phyloP scores from a whole-genome alignment of 2,329 filamentous ascomycete genomes.

The Colletotrichum neosansevieriae region DNA sequence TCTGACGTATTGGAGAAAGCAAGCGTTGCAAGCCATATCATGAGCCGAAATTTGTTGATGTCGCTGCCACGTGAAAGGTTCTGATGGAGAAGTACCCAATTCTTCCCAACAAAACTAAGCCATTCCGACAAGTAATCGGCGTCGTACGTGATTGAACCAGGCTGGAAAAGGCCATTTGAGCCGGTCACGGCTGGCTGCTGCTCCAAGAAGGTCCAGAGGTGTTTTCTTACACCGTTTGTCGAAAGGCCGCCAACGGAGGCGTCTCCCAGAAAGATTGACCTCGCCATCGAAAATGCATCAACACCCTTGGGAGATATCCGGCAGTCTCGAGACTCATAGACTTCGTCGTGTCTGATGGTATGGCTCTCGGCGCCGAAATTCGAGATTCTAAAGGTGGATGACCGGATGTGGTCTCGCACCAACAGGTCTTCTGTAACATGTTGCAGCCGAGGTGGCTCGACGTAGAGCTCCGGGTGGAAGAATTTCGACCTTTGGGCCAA shows the following conservation, averaged over 20 bases:
- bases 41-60: slow-evolving; percentile 21
- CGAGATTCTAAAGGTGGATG: slow-evolving; percentile 51
- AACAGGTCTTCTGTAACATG: slow-evolving; percentile 14
- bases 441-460: background rate
- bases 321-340: slow-evolving; percentile 33
- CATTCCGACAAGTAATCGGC: background rate
- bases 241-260: too few species aligned
- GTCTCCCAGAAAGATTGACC: background rate
- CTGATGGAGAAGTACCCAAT: background rate
- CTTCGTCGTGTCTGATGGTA: slow-evolving; percentile 17
- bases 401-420: slow-evolving; percentile 50
- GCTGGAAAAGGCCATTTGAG: too few species aligned
- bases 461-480: background rate
- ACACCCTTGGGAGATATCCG: background rate
- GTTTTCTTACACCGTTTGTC: too few species aligned
- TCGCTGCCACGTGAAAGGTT: background rate
- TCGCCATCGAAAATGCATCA: background rate
- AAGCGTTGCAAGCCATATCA: slow-evolving; percentile 43
- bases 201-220: too few species aligned
- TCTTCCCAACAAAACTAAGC: background rate
- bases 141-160: background rate
- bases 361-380: slow-evolving; percentile 46
- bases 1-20: slow-evolving; percentile 34
- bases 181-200: too few species aligned
- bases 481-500: slow-evolving; percentile 40